phyloP scores from a whole-genome alignment of 2,329 filamentous ascomycete genomes.

The Chaetomiaceae sp. region DNA sequence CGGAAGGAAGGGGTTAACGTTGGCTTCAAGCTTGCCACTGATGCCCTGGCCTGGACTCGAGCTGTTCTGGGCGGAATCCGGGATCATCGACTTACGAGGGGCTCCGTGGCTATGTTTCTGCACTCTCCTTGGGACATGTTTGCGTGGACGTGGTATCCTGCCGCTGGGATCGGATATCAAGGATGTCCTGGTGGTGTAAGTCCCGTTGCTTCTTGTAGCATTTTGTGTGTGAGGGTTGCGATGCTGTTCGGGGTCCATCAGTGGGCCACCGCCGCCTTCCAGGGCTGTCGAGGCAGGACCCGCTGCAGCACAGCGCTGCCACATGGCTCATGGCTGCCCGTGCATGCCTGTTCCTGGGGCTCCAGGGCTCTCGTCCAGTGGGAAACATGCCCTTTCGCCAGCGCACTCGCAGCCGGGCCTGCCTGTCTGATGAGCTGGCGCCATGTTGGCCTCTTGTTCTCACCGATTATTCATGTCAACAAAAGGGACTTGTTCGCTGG shows the following conservation, averaged over 20 bases:
- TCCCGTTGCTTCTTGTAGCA: neutral
- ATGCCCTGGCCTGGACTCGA: too few species aligned
- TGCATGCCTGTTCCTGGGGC: too few species aligned
- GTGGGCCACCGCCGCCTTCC: too few species aligned
- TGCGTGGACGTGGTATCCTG: neutral
- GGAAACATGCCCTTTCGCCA: conserved; percentile 1
- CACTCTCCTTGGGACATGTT: conserved; percentile 16
- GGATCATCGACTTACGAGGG: conserved; percentile 26
- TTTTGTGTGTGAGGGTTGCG: too few species aligned
- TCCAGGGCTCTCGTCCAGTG: conserved; percentile 1
- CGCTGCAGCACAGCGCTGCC: neutral
- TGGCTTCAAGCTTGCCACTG: neutral
- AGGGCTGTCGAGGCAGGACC: neutral
- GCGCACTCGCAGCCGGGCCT: conserved; percentile 4
- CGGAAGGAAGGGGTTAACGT: neutral
- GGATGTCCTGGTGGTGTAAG: neutral
- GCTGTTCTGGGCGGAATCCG: too few species aligned
- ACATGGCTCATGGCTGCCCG: conserved; percentile 8
- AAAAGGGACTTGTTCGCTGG: too few species aligned
- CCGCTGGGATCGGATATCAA: neutral
- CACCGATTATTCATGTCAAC: neutral
- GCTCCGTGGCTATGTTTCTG: conserved; percentile 23
- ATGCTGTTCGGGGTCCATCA: too few species aligned
- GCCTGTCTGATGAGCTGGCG: conserved; percentile 15
- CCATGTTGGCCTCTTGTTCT: neutral